These are phyloP conservation scores for Neoboletus subvelutipes DNA, from an alignment of 768 basidiomycete genomes.

Conservation along the genomic window DNA sequence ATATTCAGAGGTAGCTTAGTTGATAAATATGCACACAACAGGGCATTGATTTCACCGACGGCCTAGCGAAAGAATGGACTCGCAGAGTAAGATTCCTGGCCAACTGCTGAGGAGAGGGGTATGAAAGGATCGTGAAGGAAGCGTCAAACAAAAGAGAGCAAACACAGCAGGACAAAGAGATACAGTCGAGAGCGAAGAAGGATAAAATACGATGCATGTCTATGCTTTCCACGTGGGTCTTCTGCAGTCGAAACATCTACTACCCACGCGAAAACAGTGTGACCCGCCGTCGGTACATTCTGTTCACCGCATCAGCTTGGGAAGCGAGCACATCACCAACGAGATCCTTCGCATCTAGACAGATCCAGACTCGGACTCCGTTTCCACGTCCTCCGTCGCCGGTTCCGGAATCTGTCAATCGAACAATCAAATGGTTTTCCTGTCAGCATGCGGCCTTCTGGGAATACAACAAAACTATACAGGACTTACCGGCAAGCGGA, in stretches of 20 bases:
- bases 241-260: not conserved
- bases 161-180: not conserved
- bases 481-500: constrained; percentile 9
- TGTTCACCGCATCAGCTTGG: too few species aligned
- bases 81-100: not conserved
- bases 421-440: too few species aligned
- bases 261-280: not conserved
- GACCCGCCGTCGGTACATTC: not conserved
- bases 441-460: not conserved
- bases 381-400: not conserved
- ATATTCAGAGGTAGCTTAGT: not conserved
- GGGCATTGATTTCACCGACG: not conserved
- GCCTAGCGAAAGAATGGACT: not conserved
- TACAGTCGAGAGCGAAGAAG: not conserved
- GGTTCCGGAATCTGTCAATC: constrained; percentile 5
- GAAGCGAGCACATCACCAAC: too few species aligned
- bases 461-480: not conserved
- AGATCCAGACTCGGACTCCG: not conserved
- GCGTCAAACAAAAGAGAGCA: too few species aligned
- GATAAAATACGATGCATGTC: not conserved
- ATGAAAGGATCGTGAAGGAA: too few species aligned
- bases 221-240: not conserved
- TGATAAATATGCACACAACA: too few species aligned
- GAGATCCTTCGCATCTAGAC: not conserved
- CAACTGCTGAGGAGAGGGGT: too few species aligned